phyloP scores from a whole-genome alignment of 1,284 basidiomycete species.

The Cutaneotrichosporon sp. region DNA sequence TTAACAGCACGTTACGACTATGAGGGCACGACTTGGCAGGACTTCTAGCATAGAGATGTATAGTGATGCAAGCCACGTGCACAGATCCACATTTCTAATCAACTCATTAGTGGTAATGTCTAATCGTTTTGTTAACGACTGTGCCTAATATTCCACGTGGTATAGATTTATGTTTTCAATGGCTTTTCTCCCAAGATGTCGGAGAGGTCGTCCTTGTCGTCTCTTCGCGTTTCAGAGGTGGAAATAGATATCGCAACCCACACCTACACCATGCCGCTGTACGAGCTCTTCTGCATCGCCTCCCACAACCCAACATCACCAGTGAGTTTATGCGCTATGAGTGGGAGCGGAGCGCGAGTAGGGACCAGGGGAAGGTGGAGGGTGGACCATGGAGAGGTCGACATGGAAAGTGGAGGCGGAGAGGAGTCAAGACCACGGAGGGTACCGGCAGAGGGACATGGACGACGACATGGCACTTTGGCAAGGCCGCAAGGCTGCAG shows the following conservation, averaged over 20 bases:
- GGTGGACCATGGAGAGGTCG: background rate
- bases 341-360: background rate
- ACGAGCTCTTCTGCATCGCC: conserved; percentile 54
- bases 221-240: background rate
- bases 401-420: background rate
- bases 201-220: background rate
- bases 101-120: background rate
- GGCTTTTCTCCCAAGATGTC: conserved; percentile 11
- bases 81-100: background rate
- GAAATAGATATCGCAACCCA: background rate
- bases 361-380: background rate
- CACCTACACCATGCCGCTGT: conserved; percentile 46
- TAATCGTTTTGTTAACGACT: background rate
- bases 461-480: too few species aligned
- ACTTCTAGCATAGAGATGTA: background rate
- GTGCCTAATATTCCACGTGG: background rate
- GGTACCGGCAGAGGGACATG: too few species aligned
- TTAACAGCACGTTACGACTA: background rate
- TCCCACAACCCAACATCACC: conserved; percentile 49
- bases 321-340: conserved; percentile 30
- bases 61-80: conserved; percentile 3
- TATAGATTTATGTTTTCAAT: conserved; percentile 3
- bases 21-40: background rate
- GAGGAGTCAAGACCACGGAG: too few species aligned
- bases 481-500: too few species aligned